Conservation (phyloP, 1,284 basidiomycete species). For the Fomitopsis schrenkii region DNA sequence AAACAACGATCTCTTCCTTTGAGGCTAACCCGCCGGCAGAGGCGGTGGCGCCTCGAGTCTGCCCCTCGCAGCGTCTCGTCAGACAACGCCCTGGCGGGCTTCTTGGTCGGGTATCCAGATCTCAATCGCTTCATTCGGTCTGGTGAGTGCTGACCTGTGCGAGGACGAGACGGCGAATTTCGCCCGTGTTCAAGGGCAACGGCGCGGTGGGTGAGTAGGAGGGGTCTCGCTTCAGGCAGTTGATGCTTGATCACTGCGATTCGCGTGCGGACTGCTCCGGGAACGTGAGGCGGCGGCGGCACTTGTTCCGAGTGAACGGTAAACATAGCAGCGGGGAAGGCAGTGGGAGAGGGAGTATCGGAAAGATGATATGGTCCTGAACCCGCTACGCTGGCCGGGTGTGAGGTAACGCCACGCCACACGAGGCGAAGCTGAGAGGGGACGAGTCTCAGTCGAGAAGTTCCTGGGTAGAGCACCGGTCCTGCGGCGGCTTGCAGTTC, state of each 20-base stretch:
- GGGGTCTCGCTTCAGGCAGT: slow-evolving; percentile 22
- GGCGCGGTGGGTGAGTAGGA: slow-evolving; percentile 37
- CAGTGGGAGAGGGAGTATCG: slow-evolving; percentile 27
- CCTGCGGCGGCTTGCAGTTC: no score
- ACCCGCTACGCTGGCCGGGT: slow-evolving; percentile 6
- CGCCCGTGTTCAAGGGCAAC: slow-evolving; percentile 30
- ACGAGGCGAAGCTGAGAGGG: slow-evolving; percentile 14
- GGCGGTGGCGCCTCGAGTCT: slow-evolving; percentile 30
- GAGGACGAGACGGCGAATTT: slow-evolving; percentile 36
- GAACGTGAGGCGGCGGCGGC: slow-evolving; percentile 23
- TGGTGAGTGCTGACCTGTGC: slow-evolving; percentile 23
- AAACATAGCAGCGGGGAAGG: slow-evolving; percentile 25
- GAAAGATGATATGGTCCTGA: slow-evolving; percentile 12
- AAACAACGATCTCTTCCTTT: slow-evolving; percentile 31
- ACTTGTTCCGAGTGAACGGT: slow-evolving; percentile 24
- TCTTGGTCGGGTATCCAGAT: slow-evolving; percentile 5
- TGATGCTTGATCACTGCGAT: slow-evolving; percentile 24
- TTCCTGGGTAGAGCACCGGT: background rate
- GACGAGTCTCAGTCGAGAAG: slow-evolving; percentile 5
- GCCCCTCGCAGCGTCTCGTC: slow-evolving; percentile 17
- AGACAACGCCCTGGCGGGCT: slow-evolving; percentile 14
- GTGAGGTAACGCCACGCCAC: slow-evolving; percentile 11
- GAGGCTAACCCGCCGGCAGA: slow-evolving; percentile 14
- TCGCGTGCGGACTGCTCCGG: slow-evolving; percentile 22
- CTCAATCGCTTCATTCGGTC: slow-evolving; percentile 24